Percentiles rank a stretch among this genome's conserved stretches.
These are phyloP conservation scores for Metschnikowia corniflorae DNA, from an alignment of 805 yeast genomes.

Conservation along the genomic window DNA sequence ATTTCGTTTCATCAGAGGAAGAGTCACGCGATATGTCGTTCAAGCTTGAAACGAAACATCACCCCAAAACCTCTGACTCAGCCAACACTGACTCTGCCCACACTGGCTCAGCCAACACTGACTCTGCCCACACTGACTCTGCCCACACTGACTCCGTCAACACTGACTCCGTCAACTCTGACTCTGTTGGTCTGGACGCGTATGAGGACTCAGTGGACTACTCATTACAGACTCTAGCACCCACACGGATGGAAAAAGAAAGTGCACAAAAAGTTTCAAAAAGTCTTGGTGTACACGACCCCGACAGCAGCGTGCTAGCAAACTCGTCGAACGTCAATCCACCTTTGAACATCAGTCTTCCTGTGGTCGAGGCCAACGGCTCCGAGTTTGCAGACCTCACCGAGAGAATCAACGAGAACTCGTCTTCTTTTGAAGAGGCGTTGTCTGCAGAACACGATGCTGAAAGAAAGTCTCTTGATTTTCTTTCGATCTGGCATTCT, in stretches of 20 bases:
- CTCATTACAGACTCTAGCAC: conserved; percentile 18
- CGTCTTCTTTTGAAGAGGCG: conserved; percentile 33
- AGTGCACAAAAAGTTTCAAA: background rate
- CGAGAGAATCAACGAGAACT: conserved; percentile 19
- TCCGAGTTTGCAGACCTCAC: conserved; percentile 40
- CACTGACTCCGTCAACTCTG: background rate
- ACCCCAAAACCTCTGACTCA: background rate
- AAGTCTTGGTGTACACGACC: conserved; percentile 1
- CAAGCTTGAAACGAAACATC: conserved; percentile 4
- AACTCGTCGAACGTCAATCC: conserved; percentile 42
- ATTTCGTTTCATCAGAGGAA: background rate
- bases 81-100: too few species aligned
- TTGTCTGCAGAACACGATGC: conserved; percentile 41
- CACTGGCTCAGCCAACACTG: background rate
- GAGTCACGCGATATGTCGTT: background rate
- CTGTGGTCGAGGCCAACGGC: conserved; percentile 41
- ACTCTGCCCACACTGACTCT: background rate
- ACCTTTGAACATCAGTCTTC: conserved; percentile 27
- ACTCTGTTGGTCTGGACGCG: conserved; percentile 6
- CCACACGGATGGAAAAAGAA: conserved; percentile 8
- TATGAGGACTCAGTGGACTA: conserved; percentile 19
- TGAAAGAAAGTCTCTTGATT: conserved; percentile 27
- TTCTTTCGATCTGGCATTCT: conserved; percentile 42
- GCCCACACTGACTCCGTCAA: too few species aligned
- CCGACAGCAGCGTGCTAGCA: conserved; percentile 32